A percentile compares a stretch with the other conserved stretches of the same genome.
Conservation (phyloP, 495 filamentous ascomycete genomes). For the Aspergillus olivimuriae region DNA sequence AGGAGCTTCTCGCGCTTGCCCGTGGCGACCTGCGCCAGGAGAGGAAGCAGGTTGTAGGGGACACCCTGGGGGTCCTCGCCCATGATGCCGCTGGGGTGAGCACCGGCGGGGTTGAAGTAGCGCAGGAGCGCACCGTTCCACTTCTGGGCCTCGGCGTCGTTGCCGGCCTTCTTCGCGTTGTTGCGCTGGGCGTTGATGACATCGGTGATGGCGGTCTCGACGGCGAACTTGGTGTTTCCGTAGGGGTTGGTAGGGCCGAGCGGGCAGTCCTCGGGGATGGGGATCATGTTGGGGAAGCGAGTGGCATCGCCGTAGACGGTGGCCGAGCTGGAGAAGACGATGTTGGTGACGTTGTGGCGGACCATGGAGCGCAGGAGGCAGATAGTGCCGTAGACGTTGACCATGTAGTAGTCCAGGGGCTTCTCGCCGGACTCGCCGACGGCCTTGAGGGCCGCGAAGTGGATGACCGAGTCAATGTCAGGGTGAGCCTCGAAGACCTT, state of each 20-base stretch:
- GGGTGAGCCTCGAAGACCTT: conserved; percentile 84
- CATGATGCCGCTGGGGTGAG: conserved; percentile 95
- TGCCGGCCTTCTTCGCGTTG: conserved; percentile 72
- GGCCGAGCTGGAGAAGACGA: conserved; percentile 95
- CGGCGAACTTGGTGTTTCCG: conserved; percentile 86
- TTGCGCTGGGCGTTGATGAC: conserved; percentile 81
- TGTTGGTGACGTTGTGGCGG: conserved; percentile 84
- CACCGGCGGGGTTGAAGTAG: conserved; percentile 96
- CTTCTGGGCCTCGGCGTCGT: conserved; percentile 56
- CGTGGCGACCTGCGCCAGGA: conserved; percentile 91
- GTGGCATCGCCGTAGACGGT: conserved; percentile 99
- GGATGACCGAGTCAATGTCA: conserved; percentile 94
- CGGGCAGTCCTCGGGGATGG: conserved; percentile 94
- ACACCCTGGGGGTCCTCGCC: conserved; percentile 95
- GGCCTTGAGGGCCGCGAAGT: conserved; percentile 97
- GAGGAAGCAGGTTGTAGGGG: conserved; percentile 90
- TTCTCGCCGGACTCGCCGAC: conserved; percentile 95
- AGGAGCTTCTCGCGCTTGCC: conserved; percentile 91
- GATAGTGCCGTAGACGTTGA: conserved; percentile 93
- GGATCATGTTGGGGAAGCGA: conserved; percentile 94
- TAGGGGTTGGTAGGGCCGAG: conserved; percentile 96
- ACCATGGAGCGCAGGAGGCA: conserved; percentile 82
- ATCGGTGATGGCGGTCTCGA: conserved; percentile 88
- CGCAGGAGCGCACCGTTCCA: conserved; percentile 93
- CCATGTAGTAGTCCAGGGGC: conserved; percentile 93